Conservation (phyloP, 1,284 basidiomycete genomes). For the Mycosarcoma mackinlayi region DNA sequence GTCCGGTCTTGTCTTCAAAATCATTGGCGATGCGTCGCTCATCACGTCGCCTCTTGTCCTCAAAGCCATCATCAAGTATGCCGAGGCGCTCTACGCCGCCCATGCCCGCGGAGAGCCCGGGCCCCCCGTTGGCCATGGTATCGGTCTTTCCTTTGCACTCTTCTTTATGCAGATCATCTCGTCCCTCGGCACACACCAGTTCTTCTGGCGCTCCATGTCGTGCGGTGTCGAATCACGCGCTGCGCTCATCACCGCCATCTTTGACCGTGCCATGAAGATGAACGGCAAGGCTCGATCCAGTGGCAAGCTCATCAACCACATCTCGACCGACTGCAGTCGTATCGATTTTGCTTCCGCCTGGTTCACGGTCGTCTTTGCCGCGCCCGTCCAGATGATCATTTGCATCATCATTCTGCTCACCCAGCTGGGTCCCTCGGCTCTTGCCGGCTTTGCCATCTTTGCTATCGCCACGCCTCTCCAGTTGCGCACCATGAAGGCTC, state of each 20-base stretch:
- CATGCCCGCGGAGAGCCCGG: slow-evolving; percentile 18
- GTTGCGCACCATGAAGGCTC: slow-evolving; percentile 77
- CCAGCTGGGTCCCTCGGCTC: slow-evolving; percentile 80
- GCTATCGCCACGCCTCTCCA: slow-evolving; percentile 76
- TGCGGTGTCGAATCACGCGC: slow-evolving; percentile 79
- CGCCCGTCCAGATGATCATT: slow-evolving; percentile 71
- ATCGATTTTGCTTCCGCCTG: slow-evolving; percentile 90
- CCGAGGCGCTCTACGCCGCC: slow-evolving; percentile 44
- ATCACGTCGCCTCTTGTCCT: slow-evolving; percentile 63
- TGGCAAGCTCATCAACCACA: slow-evolving; percentile 89
- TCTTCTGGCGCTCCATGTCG: slow-evolving; percentile 74
- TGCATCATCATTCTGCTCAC: slow-evolving; percentile 76
- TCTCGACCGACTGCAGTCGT: slow-evolving; percentile 88
- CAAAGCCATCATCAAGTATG: slow-evolving; percentile 58
- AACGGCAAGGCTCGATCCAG: slow-evolving; percentile 84
- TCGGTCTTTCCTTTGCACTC: slow-evolving; percentile 70
- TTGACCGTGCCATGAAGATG: slow-evolving; percentile 80
- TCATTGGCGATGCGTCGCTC: slow-evolving; percentile 60
- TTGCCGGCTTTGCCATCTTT: slow-evolving; percentile 86
- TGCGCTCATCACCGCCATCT: slow-evolving; percentile 89
- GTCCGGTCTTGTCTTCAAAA: slow-evolving; percentile 78
- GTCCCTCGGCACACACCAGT: slow-evolving; percentile 81
- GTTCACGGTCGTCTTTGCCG: slow-evolving; percentile 80
- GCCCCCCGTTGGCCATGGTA: slow-evolving; percentile 52
- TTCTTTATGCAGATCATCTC: slow-evolving; percentile 77